Evolutionary conservation across 257 asterid species (phyloP), one percentile per base, ranked within the genome.

Genomic region (Apocynum venetum): DNA sequence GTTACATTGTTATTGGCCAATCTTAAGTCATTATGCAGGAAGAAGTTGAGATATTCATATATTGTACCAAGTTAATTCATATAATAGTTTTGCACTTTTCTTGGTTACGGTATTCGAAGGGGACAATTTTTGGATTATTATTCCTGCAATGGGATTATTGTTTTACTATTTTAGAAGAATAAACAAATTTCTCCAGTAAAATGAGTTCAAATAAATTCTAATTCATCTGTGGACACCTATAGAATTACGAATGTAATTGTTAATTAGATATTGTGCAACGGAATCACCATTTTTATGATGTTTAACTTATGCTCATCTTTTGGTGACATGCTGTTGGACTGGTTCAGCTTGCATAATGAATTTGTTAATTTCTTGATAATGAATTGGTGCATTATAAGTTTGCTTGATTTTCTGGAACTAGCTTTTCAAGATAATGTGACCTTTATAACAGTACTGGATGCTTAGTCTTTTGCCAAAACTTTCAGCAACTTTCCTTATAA

Each of bases 341-440:
- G 44, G 25, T 36, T 72, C 10, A 9, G 40, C 76, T 31, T 72
- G 64, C 41, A 36, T 25, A 8, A 13, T 38, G 49, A 56, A 55
- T 72, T 6, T 17, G 11, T 72, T 6, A 25, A 12, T 72, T 70
- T 47, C 15, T 15, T 8, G 25, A 65, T 14, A 38, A 40, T 38
- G 15, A 65, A 1, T 65, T 65, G 68, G 60, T 49, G 8, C 20
- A 71, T 36, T 13, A 12, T 71, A 17, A 71, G 41, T 49, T 25
- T 71, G 13, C 41, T 71, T n/a, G 75, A 71, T 71, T 49, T 49
- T 71, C 3, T n/a, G 74, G 43, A 11, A n/a, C 44, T 25, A 52
- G 63, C 59, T 31, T 12, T 70, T 8, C 60, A 51, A 72, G 76
- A 51, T 13, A 11, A 72, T 41, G 4, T 8, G 43, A 55, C n/a